Percentiles rank a stretch among this genome's conserved stretches.
Evolutionary conservation across 768 basidiomycete species (phyloP).

Genomic region (Amanita rimosa): DNA sequence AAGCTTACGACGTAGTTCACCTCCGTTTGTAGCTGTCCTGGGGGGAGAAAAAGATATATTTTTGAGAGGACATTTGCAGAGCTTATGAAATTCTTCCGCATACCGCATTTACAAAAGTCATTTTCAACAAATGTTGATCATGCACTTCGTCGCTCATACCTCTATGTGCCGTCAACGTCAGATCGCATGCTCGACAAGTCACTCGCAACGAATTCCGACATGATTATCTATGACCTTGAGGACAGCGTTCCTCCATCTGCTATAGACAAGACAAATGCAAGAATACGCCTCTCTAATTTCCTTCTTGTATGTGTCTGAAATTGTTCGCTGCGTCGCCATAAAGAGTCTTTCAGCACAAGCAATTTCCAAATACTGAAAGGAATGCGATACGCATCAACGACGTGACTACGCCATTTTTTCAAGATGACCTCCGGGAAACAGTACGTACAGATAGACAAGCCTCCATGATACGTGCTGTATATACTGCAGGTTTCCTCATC

Average conservation of each 20-base stretch:
- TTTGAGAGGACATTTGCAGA: no score
- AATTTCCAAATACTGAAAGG: constrained; percentile 32
- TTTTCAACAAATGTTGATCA: background rate
- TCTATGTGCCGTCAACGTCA: constrained; percentile 76
- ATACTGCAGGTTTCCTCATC: constrained; percentile 18
- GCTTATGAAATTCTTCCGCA: background rate
- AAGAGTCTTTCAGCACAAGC: constrained; percentile 12
- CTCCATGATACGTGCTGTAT: background rate
- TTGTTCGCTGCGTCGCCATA: background rate
- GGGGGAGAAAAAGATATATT: no score
- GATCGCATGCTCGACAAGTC: constrained; percentile 79
- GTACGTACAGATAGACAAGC: constrained; percentile 22
- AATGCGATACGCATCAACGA: constrained; percentile 67
- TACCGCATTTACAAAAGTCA: background rate
- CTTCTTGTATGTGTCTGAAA: background rate
- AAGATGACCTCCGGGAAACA: constrained; percentile 48
- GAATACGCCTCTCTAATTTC: constrained; percentile 43
- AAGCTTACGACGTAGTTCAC: no score
- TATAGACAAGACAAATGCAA: constrained; percentile 47
- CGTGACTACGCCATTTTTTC: constrained; percentile 53
- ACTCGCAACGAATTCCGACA: constrained; percentile 48
- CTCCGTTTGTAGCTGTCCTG: no score
- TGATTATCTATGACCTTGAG: constrained; percentile 82
- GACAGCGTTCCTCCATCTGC: constrained; percentile 70
- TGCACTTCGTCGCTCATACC: constrained; percentile 42